A percentile compares a stretch with the other conserved stretches of the same genome.
Evolutionary conservation across 371 early-diverging fungal species (phyloP).

Genomic region (Actinomortierella wolfii): DNA sequence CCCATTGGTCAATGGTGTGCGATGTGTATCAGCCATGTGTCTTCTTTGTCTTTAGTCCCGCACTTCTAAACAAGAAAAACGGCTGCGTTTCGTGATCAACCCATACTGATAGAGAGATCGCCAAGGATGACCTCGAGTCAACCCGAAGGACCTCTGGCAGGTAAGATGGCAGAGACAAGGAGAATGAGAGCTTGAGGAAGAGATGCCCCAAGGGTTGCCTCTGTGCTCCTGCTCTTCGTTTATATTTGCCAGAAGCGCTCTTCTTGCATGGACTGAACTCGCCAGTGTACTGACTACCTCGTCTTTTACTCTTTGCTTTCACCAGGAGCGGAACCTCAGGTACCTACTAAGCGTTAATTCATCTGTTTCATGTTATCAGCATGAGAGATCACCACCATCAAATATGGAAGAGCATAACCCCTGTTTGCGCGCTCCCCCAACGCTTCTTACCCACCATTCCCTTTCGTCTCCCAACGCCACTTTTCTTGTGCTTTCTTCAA

Average conservation of each 20-base stretch:
- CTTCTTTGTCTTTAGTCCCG: too few relatives aligned
- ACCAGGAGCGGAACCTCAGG: background rate
- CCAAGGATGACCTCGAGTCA: conserved; percentile 29
- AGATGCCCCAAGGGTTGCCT: background rate
- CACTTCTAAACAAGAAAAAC: too few relatives aligned
- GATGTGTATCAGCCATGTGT: background rate
- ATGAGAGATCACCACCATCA: too few relatives aligned
- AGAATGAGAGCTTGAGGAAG: too few relatives aligned
- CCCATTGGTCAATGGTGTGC: too few relatives aligned
- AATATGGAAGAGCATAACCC: too few relatives aligned
- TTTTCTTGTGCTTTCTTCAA: background rate
- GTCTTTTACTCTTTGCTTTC: too few relatives aligned
- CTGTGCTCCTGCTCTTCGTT: background rate
- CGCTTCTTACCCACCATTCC: background rate
- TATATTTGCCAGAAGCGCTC: background rate
- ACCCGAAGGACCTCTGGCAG: background rate
- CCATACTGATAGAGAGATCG: conserved; percentile 13
- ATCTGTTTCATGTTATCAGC: too few relatives aligned
- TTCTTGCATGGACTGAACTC: background rate
- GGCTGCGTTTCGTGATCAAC: too few relatives aligned
- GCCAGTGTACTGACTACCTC: too few relatives aligned
- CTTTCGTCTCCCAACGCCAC: background rate
- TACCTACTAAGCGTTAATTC: background rate
- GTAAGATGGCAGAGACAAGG: too few relatives aligned
- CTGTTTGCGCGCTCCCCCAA: too few relatives aligned